phyloP scores from a whole-genome alignment of 2,329 filamentous ascomycete genomes.

The Aspergillus phoenicis region DNA sequence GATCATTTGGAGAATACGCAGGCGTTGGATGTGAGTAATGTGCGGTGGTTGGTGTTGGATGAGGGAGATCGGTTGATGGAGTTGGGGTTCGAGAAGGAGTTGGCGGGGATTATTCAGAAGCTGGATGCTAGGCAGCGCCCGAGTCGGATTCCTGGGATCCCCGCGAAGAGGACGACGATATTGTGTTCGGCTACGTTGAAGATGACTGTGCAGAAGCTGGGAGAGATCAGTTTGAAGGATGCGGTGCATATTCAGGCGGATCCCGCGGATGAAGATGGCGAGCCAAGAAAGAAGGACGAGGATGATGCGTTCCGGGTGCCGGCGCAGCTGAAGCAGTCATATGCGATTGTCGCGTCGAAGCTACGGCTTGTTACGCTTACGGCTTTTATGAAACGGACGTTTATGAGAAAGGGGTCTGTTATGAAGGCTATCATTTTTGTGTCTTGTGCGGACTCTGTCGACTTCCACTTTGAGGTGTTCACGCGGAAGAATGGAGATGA shows the following conservation, averaged over 20 bases:
- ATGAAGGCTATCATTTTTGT: constrained; percentile 98
- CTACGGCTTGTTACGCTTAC: constrained; percentile 85
- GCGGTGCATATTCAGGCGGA: constrained; percentile 82
- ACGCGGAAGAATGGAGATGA: constrained; percentile 45
- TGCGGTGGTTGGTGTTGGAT: constrained; percentile 91
- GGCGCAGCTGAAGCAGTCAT: constrained; percentile 90
- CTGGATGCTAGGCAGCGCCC: constrained; percentile 69
- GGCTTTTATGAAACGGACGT: constrained; percentile 80
- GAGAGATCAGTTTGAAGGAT: constrained; percentile 92
- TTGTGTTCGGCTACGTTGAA: constrained; percentile 98
- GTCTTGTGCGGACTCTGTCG: constrained; percentile 93
- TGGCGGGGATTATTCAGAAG: constrained; percentile 81
- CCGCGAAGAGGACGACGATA: constrained; percentile 79
- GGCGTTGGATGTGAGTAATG: constrained; percentile 81
- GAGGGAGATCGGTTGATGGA: constrained; percentile 99
- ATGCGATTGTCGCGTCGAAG: constrained; percentile 84
- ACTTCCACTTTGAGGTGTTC: constrained; percentile 91
- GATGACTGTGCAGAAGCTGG: constrained; percentile 90
- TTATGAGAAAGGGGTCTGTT: constrained; percentile 82
- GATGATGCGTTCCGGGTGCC: constrained; percentile 74
- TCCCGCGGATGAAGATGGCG: constrained; percentile 56
- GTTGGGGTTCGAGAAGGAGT: constrained; percentile 91
- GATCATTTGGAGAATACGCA: constrained; percentile 94
- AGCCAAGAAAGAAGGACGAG: constrained; percentile 52
- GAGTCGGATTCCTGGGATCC: constrained; percentile 63